A percentile compares a stretch with the other conserved stretches of the same genome.
Conservation (phyloP, 2,329 filamentous ascomycete genomes). For the Colletotrichum orbiculare region DNA sequence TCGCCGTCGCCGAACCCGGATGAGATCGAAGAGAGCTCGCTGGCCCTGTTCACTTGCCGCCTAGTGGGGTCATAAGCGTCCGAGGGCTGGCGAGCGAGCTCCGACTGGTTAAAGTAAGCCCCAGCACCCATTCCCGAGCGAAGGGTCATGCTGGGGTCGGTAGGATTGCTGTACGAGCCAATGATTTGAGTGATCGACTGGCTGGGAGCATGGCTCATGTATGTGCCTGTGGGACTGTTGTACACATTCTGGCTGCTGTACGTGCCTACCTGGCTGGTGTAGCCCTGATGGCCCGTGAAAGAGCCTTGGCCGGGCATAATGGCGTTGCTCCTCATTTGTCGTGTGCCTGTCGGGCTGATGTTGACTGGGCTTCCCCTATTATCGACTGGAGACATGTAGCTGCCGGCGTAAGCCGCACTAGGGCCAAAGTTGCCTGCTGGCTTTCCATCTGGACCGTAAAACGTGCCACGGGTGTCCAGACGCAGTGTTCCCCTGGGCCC, state of each 20-base stretch:
- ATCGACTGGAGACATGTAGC: slow-evolving; percentile 33
- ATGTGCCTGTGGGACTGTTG: slow-evolving; percentile 38
- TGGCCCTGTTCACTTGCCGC: slow-evolving; percentile 54
- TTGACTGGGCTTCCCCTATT: slow-evolving; percentile 28
- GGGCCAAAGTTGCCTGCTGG: slow-evolving; percentile 14
- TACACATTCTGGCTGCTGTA: slow-evolving; percentile 17
- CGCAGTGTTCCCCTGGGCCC: slow-evolving; percentile 36
- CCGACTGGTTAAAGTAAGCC: slow-evolving; percentile 52
- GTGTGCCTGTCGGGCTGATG: slow-evolving; percentile 28
- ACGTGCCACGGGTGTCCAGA: slow-evolving; percentile 38
- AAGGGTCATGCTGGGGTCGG: slow-evolving; percentile 43
- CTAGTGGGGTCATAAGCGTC: slow-evolving; percentile 49
- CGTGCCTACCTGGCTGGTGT: slow-evolving; percentile 18
- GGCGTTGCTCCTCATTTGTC: slow-evolving; percentile 25
- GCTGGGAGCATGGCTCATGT: slow-evolving; percentile 30
- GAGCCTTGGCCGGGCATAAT: slow-evolving; percentile 16
- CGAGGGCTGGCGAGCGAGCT: slow-evolving; percentile 49
- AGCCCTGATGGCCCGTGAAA: neutral
- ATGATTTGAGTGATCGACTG: slow-evolving; percentile 29
- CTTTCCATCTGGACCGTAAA: slow-evolving; percentile 39
- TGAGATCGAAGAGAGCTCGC: slow-evolving; percentile 69
- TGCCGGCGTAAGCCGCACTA: slow-evolving; percentile 9
- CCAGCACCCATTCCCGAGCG: slow-evolving; percentile 50
- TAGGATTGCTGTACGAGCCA: slow-evolving; percentile 26
- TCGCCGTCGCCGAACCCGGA: slow-evolving; percentile 74